Percentiles rank a stretch among this genome's conserved stretches.
Conservation (phyloP, 1,284 basidiomycete genomes). For the Papiliotrema nemorosa region DNA sequence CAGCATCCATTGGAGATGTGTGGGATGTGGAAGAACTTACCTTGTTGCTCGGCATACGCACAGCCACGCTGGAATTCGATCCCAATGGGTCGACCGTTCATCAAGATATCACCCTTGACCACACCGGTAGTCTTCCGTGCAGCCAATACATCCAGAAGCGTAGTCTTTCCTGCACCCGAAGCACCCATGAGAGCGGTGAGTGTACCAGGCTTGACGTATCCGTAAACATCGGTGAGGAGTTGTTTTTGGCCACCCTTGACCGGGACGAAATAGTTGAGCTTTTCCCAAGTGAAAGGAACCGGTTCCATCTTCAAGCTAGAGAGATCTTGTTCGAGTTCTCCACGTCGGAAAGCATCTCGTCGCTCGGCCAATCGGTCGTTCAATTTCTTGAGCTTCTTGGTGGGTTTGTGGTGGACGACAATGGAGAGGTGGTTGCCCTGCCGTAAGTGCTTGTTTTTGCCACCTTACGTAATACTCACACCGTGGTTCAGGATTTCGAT, state of each 20-base stretch:
- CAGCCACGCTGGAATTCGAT: constrained; percentile 53
- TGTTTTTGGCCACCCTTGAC: constrained; percentile 54
- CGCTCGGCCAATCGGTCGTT: constrained; percentile 62
- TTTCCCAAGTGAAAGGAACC: constrained; percentile 52
- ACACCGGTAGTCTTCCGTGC: constrained; percentile 56
- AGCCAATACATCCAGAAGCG: constrained; percentile 56
- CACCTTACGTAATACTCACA: constrained; percentile 7
- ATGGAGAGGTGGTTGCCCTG: constrained; percentile 43
- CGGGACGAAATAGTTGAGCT: constrained; percentile 53
- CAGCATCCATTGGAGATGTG: too few species aligned
- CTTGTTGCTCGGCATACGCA: constrained; percentile 56
- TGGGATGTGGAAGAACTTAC: too few species aligned
- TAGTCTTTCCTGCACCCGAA: constrained; percentile 57
- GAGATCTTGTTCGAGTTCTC: constrained; percentile 48
- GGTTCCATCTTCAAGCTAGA: constrained; percentile 45
- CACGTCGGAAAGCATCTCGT: constrained; percentile 51
- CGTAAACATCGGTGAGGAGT: constrained; percentile 55
- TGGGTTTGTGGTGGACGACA: constrained; percentile 68
- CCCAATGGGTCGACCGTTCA: constrained; percentile 55
- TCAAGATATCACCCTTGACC: constrained; percentile 51
- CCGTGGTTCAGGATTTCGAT: constrained; percentile 45
- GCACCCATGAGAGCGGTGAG: constrained; percentile 62
- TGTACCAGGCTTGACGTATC: constrained; percentile 57
- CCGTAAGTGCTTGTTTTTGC: background rate
- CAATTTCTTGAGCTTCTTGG: constrained; percentile 61